Evolutionary conservation across 805 yeast species (phyloP), one percentile per base, ranked within the genome.

Genomic region (Starmerella apicola): DNA sequence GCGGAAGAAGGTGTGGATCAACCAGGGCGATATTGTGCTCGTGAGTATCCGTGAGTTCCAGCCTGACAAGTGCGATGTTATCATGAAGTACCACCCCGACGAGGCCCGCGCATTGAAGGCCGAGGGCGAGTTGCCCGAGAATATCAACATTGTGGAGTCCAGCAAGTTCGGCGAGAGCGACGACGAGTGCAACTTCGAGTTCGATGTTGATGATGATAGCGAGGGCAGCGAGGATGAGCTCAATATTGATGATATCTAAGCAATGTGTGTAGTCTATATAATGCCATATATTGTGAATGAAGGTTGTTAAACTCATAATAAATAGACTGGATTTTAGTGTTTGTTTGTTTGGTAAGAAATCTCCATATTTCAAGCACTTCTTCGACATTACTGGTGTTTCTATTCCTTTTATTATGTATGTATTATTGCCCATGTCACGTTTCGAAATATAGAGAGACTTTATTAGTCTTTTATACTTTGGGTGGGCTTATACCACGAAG

Each of bases 1-100:
- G 67, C 82, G 99, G 74, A 91, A 91, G 79, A 91, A 88, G 75
- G 98, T 91, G 46, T 91, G 99, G 99, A 86, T 91, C 84, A 82
- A 82, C 35, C 97, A 85, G 64, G 98, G 98, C 68, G 99, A 91
- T 62, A 91, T 91, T 55, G 84, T 91, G 53, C 70, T 91, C 59
- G 91, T 88, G 35, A 86, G 95, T 6, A 74, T 91, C 55, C 85
- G 99, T 72, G 99, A 91, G 58, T 91, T 91, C 76, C 96, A 91
- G 67, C 96, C 88, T 58, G 95, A 83, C 48, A 94, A 82, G 63
- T 91, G 96, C 70, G 99, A 91, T 62, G 96, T 91, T 52, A 88
- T 91, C 43, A 93, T 88, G 64, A 91, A 91, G 66, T 91, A 80
- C 66, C 84, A 81, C 63, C 79, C 95, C 37, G 99, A 91, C 58